Base-by-base conservation (phyloP, 139 green algal genomes). In the Auxenochlorella pyrenoidosa region DNA sequence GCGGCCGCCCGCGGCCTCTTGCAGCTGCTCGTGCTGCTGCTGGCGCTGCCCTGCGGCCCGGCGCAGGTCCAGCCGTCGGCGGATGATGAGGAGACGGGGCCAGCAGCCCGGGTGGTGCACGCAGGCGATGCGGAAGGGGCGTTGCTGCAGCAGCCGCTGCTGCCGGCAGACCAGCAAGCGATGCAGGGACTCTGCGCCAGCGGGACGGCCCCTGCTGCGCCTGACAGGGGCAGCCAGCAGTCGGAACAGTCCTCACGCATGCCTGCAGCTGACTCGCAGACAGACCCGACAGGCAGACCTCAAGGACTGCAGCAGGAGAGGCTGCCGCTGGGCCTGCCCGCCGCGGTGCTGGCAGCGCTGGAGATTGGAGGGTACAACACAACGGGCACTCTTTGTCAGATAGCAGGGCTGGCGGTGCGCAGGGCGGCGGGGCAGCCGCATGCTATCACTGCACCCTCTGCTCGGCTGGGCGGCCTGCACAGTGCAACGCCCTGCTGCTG, bases 311-410 rank as follows among this genome's bases (percentile, higher is more conserved):
- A 51, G 30, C 47, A 18, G 43, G 22, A 44, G 51, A 6, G 36
- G 34, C 16, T 40, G n/a, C 41, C 15, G 38, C 71, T 70, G 28
- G 77, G 73, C 34, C 32, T 77, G 34, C 71, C 85, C 21, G n/a
- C 77, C 2, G 51, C 47, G 0, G n/a, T 83, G n/a, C n/a, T 83
- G 51, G 77, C 77, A 18, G 47, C 77, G 5, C n/a, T 83, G 28
- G 77, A 83, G 51, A 44, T 83, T 1, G 77, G 76, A 77, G 18
- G 65, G 44, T 83, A 83, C 77, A 83, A 83, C 51, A 83, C 77
- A 19, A 51, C 77, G 3, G 77, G 77, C 47, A 83, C 89, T 6
- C 65, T 91, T 34, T 60, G 88, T 28, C 90, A 91, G 71, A 88
- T 83, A n/a, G 54, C 54, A 2, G 54, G 54, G 15, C 54, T 63